These are phyloP conservation scores for Penicillium crustosum DNA, from an alignment of 2,329 filamentous ascomycete genomes.

Conservation along the genomic window DNA sequence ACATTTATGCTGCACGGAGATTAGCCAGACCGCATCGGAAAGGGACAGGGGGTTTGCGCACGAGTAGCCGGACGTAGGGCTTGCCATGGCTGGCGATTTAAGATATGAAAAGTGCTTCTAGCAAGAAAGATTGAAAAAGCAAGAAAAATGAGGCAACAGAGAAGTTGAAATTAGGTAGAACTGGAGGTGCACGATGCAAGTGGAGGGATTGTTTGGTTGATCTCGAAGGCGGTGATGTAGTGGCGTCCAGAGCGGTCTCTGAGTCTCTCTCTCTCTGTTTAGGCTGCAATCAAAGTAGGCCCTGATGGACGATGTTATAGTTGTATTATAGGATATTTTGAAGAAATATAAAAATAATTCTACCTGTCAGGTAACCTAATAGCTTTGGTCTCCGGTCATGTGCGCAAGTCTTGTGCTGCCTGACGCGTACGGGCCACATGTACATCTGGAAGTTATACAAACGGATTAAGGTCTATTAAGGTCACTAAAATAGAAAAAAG, in stretches of 20 bases:
- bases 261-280: not conserved
- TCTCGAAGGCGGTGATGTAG: constrained; percentile 28
- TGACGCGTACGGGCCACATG: constrained; percentile 3
- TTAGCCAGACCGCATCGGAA: constrained; percentile 31
- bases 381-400: not conserved
- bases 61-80: constrained; percentile 46
- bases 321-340: not conserved
- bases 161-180: constrained; percentile 9
- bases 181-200: constrained; percentile 10
- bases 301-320: not conserved
- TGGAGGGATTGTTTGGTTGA: constrained; percentile 26
- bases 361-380: not conserved
- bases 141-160: constrained; percentile 18
- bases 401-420: constrained; percentile 1
- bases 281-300: constrained; percentile 1
- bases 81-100: constrained; percentile 45
- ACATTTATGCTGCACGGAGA: constrained; percentile 62
- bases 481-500: constrained; percentile 12
- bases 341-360: not conserved
- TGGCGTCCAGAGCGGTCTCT: constrained; percentile 17
- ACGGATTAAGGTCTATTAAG: too few species aligned
- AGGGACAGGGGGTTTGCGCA: constrained; percentile 37
- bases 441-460: constrained; percentile 2
- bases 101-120: constrained; percentile 8
- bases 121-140: constrained; percentile 6